phyloP scores from a whole-genome alignment of 257 asterid genomes.

The Gentiana straminea region DNA sequence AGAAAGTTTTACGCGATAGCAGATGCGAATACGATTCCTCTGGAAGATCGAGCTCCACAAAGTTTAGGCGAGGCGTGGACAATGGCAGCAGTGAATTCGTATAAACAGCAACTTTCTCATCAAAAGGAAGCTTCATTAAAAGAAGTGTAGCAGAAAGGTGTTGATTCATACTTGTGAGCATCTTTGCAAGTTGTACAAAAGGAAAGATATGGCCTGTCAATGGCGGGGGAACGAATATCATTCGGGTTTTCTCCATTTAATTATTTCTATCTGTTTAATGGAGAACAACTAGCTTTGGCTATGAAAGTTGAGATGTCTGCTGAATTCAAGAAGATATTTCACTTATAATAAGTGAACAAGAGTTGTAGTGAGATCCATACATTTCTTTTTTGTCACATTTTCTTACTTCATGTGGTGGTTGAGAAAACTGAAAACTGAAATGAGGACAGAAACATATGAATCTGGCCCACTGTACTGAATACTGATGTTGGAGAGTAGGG shows the following conservation, averaged over 20 bases:
- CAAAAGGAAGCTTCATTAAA: constrained; percentile 22
- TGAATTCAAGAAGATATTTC: too few species aligned
- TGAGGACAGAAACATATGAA: too few species aligned
- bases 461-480: too few species aligned
- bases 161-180: constrained; percentile 29
- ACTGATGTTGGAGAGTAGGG: too few species aligned
- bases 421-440: too few species aligned
- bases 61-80: background rate
- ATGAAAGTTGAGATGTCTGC: too few species aligned
- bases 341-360: too few species aligned
- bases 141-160: constrained; percentile 35
- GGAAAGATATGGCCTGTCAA: constrained; percentile 46
- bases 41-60: background rate
- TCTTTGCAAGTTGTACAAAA: constrained; percentile 48
- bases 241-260: constrained; percentile 11
- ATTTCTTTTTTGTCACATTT: too few species aligned
- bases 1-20: background rate
- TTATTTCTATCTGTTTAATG: too few species aligned
- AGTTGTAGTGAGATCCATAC: too few species aligned
- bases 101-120: constrained; percentile 16
- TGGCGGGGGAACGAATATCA: constrained; percentile 48
- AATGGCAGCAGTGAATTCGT: constrained; percentile 12
- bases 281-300: too few species aligned
- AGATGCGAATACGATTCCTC: background rate
- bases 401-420: too few species aligned